Evolutionary conservation across 31 red algal genomes (phyloP), one percentile per base, ranked within the genome.

Genomic region (Porphyra umbilicalis): DNA sequence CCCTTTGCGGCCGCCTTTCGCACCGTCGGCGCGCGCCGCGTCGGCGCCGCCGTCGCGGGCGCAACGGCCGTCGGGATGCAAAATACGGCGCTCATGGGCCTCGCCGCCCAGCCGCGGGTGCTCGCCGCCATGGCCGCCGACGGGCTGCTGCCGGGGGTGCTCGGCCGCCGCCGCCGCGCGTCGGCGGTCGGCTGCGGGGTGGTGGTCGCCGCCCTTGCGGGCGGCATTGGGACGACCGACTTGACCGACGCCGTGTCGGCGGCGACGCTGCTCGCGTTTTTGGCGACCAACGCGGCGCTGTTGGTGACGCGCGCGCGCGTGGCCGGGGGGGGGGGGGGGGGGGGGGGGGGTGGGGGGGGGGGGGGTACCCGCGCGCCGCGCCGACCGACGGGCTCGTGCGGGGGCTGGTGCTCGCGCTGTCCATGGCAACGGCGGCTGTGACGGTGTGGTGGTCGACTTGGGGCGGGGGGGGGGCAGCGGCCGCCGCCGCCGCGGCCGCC

Each of bases 41-140:
- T 92, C 34, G 96, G 89, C 34, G 82, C 82, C 34, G 30, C 90
- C 14, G 90, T 92, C 36, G 85, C 86, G 15, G 44, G 94, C 40
- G 92, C 85, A 10, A 94, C 89, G 13, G 89, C 89, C 31, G 36
- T 98, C 6, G 92, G 92, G 36, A 91, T 98, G 87, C 87, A 90
- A 71, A 94, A 94, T 75, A 94, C 92, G 11, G 84, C 89, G 32
- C 77, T 88, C 39, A 86, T 98, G 25, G 76, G 81, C 13, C 40
- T 98, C 33, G 83, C 89, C 35, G 96, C 92, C 2, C 96, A 94
- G 79, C 96, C 96, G 10, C 85, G 96, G 29, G 86, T 98, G 36
- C 92, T 94, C 79, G 39, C 90, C 40, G 90, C 96, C 15, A 94
- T 98, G 96, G 89, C 89, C 9, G 68, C 86, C 16, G 96, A 98